Conservation (phyloP, 495 filamentous ascomycete species). For the Bacidia rubella region DNA sequence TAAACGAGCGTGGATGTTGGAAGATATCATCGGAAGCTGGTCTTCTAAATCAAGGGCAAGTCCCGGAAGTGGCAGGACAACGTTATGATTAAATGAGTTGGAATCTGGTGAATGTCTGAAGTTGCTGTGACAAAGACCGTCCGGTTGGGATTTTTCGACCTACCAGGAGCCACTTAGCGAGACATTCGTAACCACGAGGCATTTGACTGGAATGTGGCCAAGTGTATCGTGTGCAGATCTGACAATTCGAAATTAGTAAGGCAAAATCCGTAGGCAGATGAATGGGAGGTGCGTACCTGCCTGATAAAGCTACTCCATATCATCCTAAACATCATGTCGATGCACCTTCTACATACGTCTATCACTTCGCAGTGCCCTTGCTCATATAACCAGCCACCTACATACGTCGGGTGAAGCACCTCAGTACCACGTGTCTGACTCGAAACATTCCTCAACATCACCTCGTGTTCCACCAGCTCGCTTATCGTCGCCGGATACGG, state of each 20-base stretch:
- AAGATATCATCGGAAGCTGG: background rate
- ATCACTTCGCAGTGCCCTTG: no score
- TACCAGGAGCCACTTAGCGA: background rate
- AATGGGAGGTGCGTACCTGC: no score
- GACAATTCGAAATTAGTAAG: no score
- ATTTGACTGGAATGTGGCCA: background rate
- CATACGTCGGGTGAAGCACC: no score
- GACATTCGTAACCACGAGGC: background rate
- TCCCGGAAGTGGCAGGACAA: background rate
- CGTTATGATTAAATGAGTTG: background rate
- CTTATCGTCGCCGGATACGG: background rate
- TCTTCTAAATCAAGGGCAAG: background rate
- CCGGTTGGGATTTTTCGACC: background rate
- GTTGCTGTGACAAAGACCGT: background rate
- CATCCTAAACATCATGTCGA: no score
- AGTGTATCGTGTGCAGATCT: background rate
- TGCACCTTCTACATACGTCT: no score
- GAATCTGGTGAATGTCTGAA: background rate
- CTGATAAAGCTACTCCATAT: no score
- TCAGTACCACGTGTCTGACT: background rate
- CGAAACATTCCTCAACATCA: background rate
- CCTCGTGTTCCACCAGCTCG: background rate
- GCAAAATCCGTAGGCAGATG: no score
- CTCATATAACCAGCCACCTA: no score
- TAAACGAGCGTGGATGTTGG: background rate